Conservation (phyloP, 2,329 filamentous ascomycete genomes). For the Corinectria fuckeliana region DNA sequence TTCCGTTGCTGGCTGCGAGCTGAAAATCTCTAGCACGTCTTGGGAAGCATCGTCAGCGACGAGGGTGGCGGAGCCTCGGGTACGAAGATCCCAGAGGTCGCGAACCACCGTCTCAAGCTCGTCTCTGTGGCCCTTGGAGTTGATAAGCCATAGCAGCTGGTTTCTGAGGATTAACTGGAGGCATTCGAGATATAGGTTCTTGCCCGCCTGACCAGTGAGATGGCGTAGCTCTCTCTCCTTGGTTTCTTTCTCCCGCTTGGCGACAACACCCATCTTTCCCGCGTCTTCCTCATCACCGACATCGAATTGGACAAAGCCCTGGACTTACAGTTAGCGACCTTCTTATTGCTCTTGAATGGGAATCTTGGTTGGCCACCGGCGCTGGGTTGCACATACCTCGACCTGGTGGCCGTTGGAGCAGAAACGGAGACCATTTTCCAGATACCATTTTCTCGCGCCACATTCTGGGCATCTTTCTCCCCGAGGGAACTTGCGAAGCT, state of each 20-base stretch:
- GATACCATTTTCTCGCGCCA: constrained; percentile 73
- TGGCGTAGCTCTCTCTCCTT: constrained; percentile 61
- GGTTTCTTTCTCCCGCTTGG: constrained; percentile 64
- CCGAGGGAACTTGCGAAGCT: constrained; percentile 58
- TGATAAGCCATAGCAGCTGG: constrained; percentile 77
- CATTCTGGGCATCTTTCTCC: constrained; percentile 68
- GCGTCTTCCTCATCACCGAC: constrained; percentile 75
- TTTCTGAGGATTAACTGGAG: constrained; percentile 85
- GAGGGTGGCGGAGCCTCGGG: constrained; percentile 52
- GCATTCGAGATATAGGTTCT: constrained; percentile 81
- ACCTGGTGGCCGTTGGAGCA: constrained; percentile 83
- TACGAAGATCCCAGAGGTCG: constrained; percentile 84
- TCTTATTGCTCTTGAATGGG: too few relatives aligned
- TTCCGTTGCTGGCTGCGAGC: constrained; percentile 43
- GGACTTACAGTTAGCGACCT: background rate
- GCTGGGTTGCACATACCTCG: constrained; percentile 59
- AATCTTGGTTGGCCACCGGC: background rate
- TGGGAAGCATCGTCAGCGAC: constrained; percentile 34
- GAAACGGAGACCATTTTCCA: constrained; percentile 78
- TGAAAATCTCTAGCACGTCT: constrained; percentile 46
- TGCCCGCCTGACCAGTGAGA: constrained; percentile 70
- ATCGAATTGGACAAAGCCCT: constrained; percentile 64
- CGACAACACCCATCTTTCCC: constrained; percentile 62
- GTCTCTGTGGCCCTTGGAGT: constrained; percentile 67
- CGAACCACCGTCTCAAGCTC: constrained; percentile 81